Conservation (phyloP, 139 green algal genomes). For the Chlorella ohadii region DNA sequence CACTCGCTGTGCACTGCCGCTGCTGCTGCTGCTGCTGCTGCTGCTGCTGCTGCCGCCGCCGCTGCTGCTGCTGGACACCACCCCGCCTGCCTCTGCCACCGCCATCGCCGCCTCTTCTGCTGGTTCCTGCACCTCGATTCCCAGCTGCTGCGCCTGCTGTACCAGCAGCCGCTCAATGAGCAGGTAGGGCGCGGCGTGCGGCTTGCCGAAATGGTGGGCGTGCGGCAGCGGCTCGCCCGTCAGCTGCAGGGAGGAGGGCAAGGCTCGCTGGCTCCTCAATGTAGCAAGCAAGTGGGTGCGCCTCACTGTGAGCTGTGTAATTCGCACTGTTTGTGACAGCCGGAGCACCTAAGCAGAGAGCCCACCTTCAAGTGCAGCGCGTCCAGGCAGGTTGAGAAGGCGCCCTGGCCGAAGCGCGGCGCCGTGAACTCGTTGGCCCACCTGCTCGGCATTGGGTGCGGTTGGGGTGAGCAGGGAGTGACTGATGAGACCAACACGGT, state of each 20-base stretch:
- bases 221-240: constrained; percentile 29
- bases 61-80: too few relatives aligned
- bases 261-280: too few relatives aligned
- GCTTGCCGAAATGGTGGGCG: constrained; percentile 68
- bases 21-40: background rate
- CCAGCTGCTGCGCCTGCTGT: constrained; percentile 63
- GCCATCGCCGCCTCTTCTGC: background rate
- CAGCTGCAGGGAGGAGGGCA: background rate
- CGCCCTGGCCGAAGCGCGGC: constrained; percentile 75
- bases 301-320: too few relatives aligned
- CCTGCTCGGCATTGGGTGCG: background rate
- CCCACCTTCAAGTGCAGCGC: constrained; percentile 54
- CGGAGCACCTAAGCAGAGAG: background rate
- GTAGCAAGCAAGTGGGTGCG: too few relatives aligned
- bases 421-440: constrained; percentile 65
- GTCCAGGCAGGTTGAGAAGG: constrained; percentile 68
- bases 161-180: constrained; percentile 68
- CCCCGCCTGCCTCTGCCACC: too few relatives aligned
- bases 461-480: too few relatives aligned
- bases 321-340: too few relatives aligned
- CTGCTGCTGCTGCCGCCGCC: background rate
- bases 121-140: constrained; percentile 11
- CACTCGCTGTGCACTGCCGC: background rate
- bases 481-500: too few relatives aligned
- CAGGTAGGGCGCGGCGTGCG: constrained; percentile 67